Evolutionary conservation across 1,284 basidiomycete genomes (phyloP), one percentile per base, ranked within the genome.

Genomic region (Heterobasidion occidentale): DNA sequence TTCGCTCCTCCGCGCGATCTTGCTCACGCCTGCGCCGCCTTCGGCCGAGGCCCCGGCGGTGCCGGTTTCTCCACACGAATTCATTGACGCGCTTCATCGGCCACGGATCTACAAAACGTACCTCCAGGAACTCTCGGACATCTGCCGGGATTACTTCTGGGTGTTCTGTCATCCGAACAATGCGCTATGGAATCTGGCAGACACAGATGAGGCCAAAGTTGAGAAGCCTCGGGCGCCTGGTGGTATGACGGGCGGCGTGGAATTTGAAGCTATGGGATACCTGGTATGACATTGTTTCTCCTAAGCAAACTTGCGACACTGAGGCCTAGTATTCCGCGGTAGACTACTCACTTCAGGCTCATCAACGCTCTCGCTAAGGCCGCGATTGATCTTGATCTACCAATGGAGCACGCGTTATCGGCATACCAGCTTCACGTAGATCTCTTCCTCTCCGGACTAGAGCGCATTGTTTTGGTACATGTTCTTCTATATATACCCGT

Each of bases 81-180:
- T 99, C 68, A 93, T 98, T 56, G 88, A 90, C 61, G 81, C 82
- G 1, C 74, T 94, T 27, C 93, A 95, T 68, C 77, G 80, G 3
- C 86, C 91, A 0, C 77, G 95, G 48, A 85, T 94, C 51, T 97
- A 93, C 77, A 97, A 94, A 74, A 85, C 86, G 2, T 98, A 95
- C 71, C 75, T 99, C 12, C 83, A 87, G 63, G 95, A 98, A 68
- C 75, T 98, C 42, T 87, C 84, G 9, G 92, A 95, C 62, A 78
- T 96, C 2, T 95, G 94, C 67, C 75, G 94, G 17, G 96, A 99
- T 69, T 98, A 97, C 73, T 98, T 98, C 71, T 98, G 96, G 94
- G 90, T 99, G 55, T 98, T 98, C 73, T 98, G 96, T 68, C 97
- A 99, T 68, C 88, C 90, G 2, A 88, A 88, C 64, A 99, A 99